Evolutionary conservation across 345 rosid species (phyloP).

Genomic region (Aquilaria sinensis): DNA sequence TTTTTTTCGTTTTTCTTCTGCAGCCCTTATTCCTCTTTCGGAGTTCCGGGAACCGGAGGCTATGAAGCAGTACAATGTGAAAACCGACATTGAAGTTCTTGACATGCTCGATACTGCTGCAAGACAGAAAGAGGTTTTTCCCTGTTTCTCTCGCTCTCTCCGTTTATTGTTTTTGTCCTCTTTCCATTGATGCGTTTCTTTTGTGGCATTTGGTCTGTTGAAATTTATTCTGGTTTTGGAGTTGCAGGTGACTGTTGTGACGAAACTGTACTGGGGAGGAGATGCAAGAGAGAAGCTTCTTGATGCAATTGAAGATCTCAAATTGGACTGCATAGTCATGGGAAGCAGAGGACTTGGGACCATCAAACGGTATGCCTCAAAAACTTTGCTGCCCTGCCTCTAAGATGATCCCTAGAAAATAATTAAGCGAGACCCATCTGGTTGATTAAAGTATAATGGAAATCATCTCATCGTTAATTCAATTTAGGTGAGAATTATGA

Average conservation of each 20-base stretch:
- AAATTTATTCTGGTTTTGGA: background rate
- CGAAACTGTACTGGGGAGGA: conserved; percentile 92
- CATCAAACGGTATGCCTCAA: conserved; percentile 45
- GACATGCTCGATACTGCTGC: conserved; percentile 85
- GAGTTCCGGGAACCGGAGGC: conserved; percentile 83
- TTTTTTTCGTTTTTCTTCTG: conserved; percentile 1
- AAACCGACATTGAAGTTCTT: conserved; percentile 53
- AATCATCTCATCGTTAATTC: too few species aligned
- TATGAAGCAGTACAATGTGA: conserved; percentile 53
- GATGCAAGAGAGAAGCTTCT: conserved; percentile 85
- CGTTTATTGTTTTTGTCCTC: background rate
- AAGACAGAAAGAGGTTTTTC: conserved; percentile 76
- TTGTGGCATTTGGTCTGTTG: too few species aligned
- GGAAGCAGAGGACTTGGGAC: conserved; percentile 96
- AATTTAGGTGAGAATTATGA: too few species aligned
- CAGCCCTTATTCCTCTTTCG: conserved; percentile 80
- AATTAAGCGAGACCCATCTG: too few species aligned
- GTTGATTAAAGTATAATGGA: too few species aligned
- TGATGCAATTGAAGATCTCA: conserved; percentile 66
- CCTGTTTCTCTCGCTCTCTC: background rate
- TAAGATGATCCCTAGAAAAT: too few species aligned
- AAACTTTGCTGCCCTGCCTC: too few species aligned
- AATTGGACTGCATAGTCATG: conserved; percentile 79
- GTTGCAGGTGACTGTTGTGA: conserved; percentile 37
- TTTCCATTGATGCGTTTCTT: background rate